Evolutionary conservation across 2,329 filamentous ascomycete species (phyloP), one percentile per base, ranked within the genome.

Genomic region (Trichoderma koningii): DNA sequence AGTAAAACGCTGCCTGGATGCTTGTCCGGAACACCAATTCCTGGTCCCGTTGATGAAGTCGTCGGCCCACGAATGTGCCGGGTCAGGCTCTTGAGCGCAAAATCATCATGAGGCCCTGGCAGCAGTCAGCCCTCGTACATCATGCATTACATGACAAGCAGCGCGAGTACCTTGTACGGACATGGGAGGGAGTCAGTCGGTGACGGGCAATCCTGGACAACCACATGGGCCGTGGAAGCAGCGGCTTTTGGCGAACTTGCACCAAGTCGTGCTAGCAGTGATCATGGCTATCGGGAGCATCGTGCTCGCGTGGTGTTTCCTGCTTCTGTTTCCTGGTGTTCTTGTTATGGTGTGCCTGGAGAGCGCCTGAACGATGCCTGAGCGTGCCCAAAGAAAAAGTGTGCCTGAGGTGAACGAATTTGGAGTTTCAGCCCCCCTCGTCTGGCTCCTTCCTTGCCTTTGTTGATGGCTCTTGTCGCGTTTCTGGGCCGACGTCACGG

Each of bases 201-300:
- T 63, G 50, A 55, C 41, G 41, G 28, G 30, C 51, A 21, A 63
- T 47, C 60, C 60, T 47, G 26, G 60, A 55, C 60, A 41, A 47
- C 60, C 60, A 55, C 60, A 63, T 63, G 60, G 60, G 38, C 48
- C 41, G n/a, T 63, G 60, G 48, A 53, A 55, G 48, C 60, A 19
- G 60, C 60, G 50, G 60, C 60, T 63, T 55, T 23, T 47, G 26
- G 60, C 21, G 50, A 45, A 21, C 56, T 50, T 60, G 56, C 26
- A 60, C 44, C 28, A 30, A 60, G 55, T 47, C 4, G 55, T 57
- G 47, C 42, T 57, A 56, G 53, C 28, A 62, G 30, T 21, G 57
- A 19, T 26, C 60, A 63, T 55, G 60, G 60, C 48, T 42, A 47
- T 63, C 60, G 50, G 60, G 53, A 51, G 48, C 53, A 63, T 63